Percentiles rank a stretch among this genome's conserved stretches.
Conservation (phyloP, 371 early-diverging fungal species). For the Apophysomyces ossiformis region DNA sequence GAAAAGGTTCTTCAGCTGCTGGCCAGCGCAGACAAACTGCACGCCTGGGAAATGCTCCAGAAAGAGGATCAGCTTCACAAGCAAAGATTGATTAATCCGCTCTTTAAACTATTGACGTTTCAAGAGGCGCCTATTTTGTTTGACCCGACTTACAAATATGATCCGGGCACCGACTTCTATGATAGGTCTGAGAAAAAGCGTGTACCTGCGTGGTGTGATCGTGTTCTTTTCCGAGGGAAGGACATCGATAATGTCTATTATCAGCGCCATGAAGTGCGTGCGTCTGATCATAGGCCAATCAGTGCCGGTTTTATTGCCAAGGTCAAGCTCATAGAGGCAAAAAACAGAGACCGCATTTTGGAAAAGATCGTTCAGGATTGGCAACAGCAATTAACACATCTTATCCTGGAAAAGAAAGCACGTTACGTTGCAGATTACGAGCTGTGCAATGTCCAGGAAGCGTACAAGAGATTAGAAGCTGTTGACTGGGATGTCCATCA, state of each 20-base stretch:
- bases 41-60: conserved; percentile 37
- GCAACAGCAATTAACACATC: conserved; percentile 11
- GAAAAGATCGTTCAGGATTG: conserved; percentile 10
- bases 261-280: conserved; percentile 61
- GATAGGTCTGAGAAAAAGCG: conserved; percentile 84
- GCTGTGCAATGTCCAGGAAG: conserved; percentile 27
- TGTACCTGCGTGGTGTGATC: conserved; percentile 87
- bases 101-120: conserved; percentile 66
- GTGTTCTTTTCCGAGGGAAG: conserved; percentile 59
- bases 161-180: conserved; percentile 67
- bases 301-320: conserved; percentile 61
- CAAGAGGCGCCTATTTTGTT: conserved; percentile 71
- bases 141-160: conserved; percentile 89
- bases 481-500: conserved; percentile 33
- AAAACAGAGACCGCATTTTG: conserved; percentile 33
- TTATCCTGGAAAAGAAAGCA: conserved; percentile 31
- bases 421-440: conserved; percentile 36
- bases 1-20: conserved; percentile 59
- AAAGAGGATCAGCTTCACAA: conserved; percentile 69
- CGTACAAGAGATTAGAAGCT: conserved; percentile 23
- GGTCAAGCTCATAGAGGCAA: conserved; percentile 59
- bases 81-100: conserved; percentile 56
- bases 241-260: conserved; percentile 40
- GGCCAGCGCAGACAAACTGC: conserved; percentile 24
- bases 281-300: conserved; percentile 86